phyloP scores from a whole-genome alignment of 495 filamentous ascomycete species.

The Oidiodendron maius region DNA sequence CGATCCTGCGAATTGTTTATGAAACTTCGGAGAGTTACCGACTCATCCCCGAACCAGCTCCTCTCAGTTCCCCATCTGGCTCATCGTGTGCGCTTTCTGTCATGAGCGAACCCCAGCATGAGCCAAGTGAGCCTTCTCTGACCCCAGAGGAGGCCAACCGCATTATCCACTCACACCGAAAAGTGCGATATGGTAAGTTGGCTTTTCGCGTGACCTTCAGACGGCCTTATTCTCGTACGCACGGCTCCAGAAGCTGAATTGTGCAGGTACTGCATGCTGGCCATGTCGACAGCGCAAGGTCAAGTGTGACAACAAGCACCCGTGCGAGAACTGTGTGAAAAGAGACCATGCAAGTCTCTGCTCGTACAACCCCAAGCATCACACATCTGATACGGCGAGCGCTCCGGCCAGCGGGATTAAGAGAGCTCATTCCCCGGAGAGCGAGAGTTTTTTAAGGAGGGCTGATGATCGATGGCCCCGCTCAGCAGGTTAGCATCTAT shows the following conservation, averaged over 20 bases:
- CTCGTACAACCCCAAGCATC: slow-evolving; percentile 64
- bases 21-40: background rate
- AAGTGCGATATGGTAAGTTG: slow-evolving; percentile 52
- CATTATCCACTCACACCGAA: slow-evolving; percentile 54
- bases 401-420: slow-evolving; percentile 26
- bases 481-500: slow-evolving; percentile 25
- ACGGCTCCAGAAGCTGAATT: slow-evolving; percentile 6
- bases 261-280: slow-evolving; percentile 58
- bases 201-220: background rate
- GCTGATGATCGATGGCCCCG: slow-evolving; percentile 31
- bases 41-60: background rate
- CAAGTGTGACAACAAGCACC: slow-evolving; percentile 67
- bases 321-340: slow-evolving; percentile 69
- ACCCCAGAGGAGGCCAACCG: slow-evolving; percentile 45
- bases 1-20: background rate
- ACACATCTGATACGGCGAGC: slow-evolving; percentile 40
- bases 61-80: background rate
- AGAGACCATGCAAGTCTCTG: slow-evolving; percentile 66
- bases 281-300: slow-evolving; percentile 70
- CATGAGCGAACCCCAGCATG: slow-evolving; percentile 14
- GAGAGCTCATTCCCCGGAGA: slow-evolving; percentile 35
- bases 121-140: slow-evolving; percentile 12
- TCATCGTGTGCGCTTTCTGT: slow-evolving; percentile 5
- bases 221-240: background rate
- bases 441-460: slow-evolving; percentile 26